Conservation (phyloP, 2,329 filamentous ascomycete genomes). For the Orbilia oligospora region DNA sequence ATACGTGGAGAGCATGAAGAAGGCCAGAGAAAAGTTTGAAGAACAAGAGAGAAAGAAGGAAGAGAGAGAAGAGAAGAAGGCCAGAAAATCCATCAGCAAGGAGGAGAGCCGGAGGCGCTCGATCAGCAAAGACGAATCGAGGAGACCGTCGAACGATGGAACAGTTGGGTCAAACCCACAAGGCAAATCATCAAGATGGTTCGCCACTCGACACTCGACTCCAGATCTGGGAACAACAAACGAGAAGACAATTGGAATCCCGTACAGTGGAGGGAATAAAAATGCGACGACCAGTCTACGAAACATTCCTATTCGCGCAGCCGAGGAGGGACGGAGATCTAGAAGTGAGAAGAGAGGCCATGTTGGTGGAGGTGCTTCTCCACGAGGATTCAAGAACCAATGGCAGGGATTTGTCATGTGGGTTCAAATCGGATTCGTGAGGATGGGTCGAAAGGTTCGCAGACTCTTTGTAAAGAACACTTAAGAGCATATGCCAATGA, state of each 20-base stretch:
- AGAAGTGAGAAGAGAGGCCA: constrained; percentile 43
- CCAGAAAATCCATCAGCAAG: constrained; percentile 56
- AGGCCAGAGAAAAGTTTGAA: constrained; percentile 51
- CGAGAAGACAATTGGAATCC: constrained; percentile 57
- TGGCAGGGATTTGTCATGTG: constrained; percentile 60
- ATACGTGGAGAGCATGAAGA: constrained; percentile 52
- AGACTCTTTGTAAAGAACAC: constrained; percentile 56
- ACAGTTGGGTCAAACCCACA: constrained; percentile 34
- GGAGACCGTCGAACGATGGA: constrained; percentile 54
- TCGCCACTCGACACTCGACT: constrained; percentile 45
- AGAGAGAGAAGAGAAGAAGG: constrained; percentile 49
- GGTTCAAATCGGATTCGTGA: constrained; percentile 59
- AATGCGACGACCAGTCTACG: constrained; percentile 35
- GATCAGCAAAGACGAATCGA: constrained; percentile 57
- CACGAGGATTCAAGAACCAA: constrained; percentile 53
- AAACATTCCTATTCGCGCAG: constrained; percentile 47
- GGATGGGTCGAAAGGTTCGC: constrained; percentile 61
- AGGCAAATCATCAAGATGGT: constrained; percentile 41
- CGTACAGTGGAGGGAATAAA: constrained; percentile 28
- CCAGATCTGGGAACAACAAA: constrained; percentile 51
- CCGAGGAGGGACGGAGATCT: constrained; percentile 45
- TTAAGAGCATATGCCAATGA: constrained; percentile 46
- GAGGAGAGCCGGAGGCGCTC: constrained; percentile 43
- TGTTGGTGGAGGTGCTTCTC: constrained; percentile 5
- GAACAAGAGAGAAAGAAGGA: constrained; percentile 52